Evolutionary conservation across 345 rosid species (phyloP).

Genomic region (Lumnitzera littorea): DNA sequence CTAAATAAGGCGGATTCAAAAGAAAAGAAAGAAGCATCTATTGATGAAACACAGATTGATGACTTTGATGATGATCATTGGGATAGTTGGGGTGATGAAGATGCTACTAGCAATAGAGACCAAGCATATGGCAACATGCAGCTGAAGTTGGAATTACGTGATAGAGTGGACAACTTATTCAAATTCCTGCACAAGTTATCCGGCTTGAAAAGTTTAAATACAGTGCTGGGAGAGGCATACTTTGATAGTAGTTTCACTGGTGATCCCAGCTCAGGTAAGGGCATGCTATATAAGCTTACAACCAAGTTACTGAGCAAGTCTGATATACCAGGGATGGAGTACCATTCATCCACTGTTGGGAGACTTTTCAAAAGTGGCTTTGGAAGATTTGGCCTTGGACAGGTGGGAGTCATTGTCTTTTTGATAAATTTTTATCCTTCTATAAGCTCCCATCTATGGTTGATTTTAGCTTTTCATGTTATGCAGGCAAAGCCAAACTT

Average conservation of each 20-base stretch:
- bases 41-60: constrained; percentile 49
- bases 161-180: constrained; percentile 77
- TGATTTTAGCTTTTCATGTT: constrained; percentile 3
- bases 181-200: constrained; percentile 76
- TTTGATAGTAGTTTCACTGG: constrained; percentile 41
- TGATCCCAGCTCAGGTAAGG: constrained; percentile 51
- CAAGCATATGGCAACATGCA: constrained; percentile 67
- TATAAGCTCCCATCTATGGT: neutral
- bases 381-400: constrained; percentile 95
- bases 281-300: constrained; percentile 63
- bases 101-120: constrained; percentile 34
- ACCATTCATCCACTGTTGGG: constrained; percentile 94
- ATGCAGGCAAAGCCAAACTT: constrained; percentile 84
- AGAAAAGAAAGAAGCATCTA: constrained; percentile 36
- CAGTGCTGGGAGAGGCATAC: constrained; percentile 33
- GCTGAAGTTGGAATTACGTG: constrained; percentile 80
- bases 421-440: too few species aligned
- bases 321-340: constrained; percentile 72
- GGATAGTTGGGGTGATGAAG: constrained; percentile 98
- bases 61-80: constrained; percentile 94
- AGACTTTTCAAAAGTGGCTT: constrained; percentile 93
- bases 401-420: constrained; percentile 32
- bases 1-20: constrained; percentile 29
- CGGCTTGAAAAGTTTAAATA: constrained; percentile 39
- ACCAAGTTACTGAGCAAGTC: constrained; percentile 49